Evolutionary conservation across 495 filamentous ascomycete species (phyloP).

Genomic region (Aspergillus cristatus): DNA sequence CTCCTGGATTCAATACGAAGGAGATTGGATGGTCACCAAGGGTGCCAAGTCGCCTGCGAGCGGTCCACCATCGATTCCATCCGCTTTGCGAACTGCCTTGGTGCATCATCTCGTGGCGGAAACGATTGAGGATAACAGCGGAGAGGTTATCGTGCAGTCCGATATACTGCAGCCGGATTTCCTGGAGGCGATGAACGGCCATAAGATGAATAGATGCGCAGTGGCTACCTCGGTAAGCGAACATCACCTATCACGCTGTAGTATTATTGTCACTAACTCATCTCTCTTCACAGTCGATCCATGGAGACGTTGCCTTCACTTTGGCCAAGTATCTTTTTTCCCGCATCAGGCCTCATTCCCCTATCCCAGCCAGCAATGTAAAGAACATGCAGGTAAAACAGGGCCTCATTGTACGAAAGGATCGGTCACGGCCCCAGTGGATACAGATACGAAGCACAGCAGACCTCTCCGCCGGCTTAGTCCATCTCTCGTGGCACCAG

Average conservation of each 20-base stretch:
- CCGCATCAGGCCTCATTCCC: too few species aligned
- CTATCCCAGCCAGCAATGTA: too few species aligned
- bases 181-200: constrained; percentile 16
- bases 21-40: constrained; percentile 26
- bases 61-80: neutral
- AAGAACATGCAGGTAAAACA: too few species aligned
- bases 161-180: constrained; percentile 23
- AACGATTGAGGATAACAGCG: constrained; percentile 8
- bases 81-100: constrained; percentile 6
- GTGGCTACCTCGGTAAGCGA: constrained; percentile 26
- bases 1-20: constrained; percentile 30
- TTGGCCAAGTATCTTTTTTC: constrained; percentile 5
- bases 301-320: neutral
- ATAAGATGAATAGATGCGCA: constrained; percentile 26
- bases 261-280: too few species aligned
- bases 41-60: constrained; percentile 8
- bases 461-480: too few species aligned
- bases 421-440: too few species aligned
- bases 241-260: too few species aligned
- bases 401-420: too few species aligned
- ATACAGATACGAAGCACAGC: too few species aligned
- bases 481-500: too few species aligned
- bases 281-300: neutral
- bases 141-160: constrained; percentile 16
- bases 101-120: constrained; percentile 19